Percentiles rank a stretch among this genome's conserved stretches.
Conservation (phyloP, 495 filamentous ascomycete species). For the Darksidea phi region DNA sequence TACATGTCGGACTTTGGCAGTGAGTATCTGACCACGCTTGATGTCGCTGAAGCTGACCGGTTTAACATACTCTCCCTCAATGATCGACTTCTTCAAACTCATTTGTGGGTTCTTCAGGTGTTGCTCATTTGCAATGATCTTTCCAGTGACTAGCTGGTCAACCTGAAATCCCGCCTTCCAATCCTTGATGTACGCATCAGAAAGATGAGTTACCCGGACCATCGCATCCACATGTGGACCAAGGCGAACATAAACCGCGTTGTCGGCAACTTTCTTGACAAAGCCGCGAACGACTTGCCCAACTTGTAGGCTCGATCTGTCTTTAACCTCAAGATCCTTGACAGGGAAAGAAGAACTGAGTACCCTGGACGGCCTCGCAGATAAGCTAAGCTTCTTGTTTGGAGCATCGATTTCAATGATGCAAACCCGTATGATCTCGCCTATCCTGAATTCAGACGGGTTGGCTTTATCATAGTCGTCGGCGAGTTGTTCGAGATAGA, state of each 20-base stretch:
- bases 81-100: conserved; percentile 77
- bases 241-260: conserved; percentile 78
- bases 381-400: conserved; percentile 80
- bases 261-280: conserved; percentile 79
- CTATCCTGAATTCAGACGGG: conserved; percentile 67
- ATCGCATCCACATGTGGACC: conserved; percentile 77
- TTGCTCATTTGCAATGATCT: conserved; percentile 66
- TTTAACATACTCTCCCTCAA: conserved; percentile 75
- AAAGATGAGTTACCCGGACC: conserved; percentile 80
- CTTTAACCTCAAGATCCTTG: conserved; percentile 74
- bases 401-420: conserved; percentile 73
- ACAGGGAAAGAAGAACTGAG: conserved; percentile 82
- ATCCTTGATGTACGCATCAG: conserved; percentile 86
- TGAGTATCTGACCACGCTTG: conserved; percentile 73
- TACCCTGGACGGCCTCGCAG: conserved; percentile 80
- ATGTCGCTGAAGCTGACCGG: conserved; percentile 68
- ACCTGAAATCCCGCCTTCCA: conserved; percentile 88
- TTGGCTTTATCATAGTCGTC: conserved; percentile 81
- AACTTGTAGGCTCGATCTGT: conserved; percentile 64
- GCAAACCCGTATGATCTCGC: conserved; percentile 81
- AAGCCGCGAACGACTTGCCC: conserved; percentile 87
- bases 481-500: conserved; percentile 73
- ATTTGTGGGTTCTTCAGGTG: conserved; percentile 72
- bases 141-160: conserved; percentile 86
- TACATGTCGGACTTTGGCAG: conserved; percentile 86